These are phyloP conservation scores for Dactylellina drechsleri DNA, from an alignment of 2,329 filamentous ascomycete species.

Conservation along the genomic window DNA sequence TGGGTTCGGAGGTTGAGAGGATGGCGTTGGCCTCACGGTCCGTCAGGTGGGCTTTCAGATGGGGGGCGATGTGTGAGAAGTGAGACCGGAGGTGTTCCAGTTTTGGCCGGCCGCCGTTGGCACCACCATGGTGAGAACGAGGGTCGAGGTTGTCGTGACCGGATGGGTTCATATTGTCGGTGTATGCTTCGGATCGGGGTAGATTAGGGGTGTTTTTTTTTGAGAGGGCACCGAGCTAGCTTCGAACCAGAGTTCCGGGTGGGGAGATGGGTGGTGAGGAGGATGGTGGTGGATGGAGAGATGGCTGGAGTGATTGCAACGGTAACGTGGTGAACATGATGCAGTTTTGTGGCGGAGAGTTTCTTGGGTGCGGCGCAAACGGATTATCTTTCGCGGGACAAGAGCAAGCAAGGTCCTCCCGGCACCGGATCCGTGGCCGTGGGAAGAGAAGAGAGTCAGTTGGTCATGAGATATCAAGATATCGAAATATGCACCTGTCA, in stretches of 20 bases:
- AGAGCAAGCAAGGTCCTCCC: neutral
- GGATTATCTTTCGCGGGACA: slow-evolving; percentile 4
- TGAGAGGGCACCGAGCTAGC: neutral
- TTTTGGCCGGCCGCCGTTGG: slow-evolving; percentile 32
- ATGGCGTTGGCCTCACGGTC: slow-evolving; percentile 58
- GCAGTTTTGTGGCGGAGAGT: slow-evolving; percentile 3
- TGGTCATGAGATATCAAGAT: too few species aligned
- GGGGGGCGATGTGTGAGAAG: slow-evolving; percentile 56
- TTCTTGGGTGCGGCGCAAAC: neutral
- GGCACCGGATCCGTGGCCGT: neutral
- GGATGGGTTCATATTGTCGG: slow-evolving; percentile 23
- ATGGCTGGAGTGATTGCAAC: neutral
- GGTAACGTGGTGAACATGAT: neutral
- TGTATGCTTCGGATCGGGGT: neutral
- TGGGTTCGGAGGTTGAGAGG: slow-evolving; percentile 55
- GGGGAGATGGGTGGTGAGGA: neutral
- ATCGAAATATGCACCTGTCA: too few species aligned
- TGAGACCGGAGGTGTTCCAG: slow-evolving; percentile 54
- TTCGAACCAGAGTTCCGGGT: neutral
- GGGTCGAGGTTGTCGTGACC: slow-evolving; percentile 14
- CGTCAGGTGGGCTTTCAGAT: slow-evolving; percentile 56
- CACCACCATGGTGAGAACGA: slow-evolving; percentile 9
- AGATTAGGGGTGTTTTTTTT: neutral
- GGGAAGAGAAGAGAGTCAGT: neutral
- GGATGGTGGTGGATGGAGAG: neutral